phyloP scores from a whole-genome alignment of 192 early-diverging fungal genomes.

The Spizellomyces punctatus region DNA sequence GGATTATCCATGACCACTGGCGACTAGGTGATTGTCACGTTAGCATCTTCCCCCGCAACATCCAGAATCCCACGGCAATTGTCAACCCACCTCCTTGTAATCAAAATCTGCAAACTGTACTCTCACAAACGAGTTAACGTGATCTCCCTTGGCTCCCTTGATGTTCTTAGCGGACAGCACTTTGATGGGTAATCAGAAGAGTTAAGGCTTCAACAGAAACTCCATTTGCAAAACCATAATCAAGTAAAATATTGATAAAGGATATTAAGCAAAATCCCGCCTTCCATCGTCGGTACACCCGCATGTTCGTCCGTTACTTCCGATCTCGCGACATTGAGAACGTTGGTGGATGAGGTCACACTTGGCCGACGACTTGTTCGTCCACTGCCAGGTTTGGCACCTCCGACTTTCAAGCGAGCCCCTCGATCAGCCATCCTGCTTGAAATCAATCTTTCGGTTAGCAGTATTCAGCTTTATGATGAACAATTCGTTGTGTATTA shows the following conservation, averaged over 20 bases:
- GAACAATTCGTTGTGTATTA: too few relatives aligned
- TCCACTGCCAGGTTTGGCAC: not conserved
- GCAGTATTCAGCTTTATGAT: too few relatives aligned
- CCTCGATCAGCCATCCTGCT: not conserved
- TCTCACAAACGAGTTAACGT: slow-evolving; percentile 52
- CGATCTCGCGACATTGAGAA: not conserved
- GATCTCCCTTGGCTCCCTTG: slow-evolving; percentile 56
- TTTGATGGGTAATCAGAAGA: slow-evolving; percentile 30
- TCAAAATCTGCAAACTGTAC: slow-evolving; percentile 66
- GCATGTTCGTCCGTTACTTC: not conserved
- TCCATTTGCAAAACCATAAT: not conserved
- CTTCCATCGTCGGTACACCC: not conserved
- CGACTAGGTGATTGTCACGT: slow-evolving; percentile 33
- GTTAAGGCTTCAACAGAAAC: not conserved
- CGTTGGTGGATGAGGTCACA: not conserved
- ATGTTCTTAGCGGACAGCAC: slow-evolving; percentile 48
- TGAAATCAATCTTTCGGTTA: too few relatives aligned
- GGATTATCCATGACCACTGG: slow-evolving; percentile 48
- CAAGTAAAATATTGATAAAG: too few relatives aligned
- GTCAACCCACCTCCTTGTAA: slow-evolving; percentile 21
- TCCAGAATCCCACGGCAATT: not conserved
- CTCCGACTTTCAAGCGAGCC: not conserved
- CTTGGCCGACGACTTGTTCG: not conserved
- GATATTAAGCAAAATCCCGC: too few relatives aligned
- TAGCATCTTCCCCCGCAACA: not conserved